Percentiles rank a stretch among this genome's conserved stretches.
Evolutionary conservation across 805 yeast species (phyloP).

Genomic region (Candida sphagnicola): DNA sequence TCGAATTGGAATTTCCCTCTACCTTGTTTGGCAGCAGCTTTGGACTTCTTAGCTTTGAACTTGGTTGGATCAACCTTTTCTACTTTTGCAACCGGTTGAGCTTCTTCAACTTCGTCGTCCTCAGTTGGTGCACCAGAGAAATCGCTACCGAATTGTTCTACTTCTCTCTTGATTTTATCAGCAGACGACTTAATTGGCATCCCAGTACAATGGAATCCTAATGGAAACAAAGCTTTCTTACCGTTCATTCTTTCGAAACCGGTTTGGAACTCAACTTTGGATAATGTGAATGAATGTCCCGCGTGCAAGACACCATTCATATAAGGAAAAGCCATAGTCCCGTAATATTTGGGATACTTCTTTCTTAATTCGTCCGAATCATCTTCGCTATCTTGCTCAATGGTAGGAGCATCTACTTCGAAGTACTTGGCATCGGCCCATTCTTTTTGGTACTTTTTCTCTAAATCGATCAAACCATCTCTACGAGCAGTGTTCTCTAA

Average conservation of each 20-base stretch:
- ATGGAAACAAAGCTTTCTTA: constrained; percentile 85
- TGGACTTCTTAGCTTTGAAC: constrained; percentile 88
- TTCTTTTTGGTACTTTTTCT: constrained; percentile 76
- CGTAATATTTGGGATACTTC: constrained; percentile 80
- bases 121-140: constrained; percentile 66
- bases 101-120: constrained; percentile 43
- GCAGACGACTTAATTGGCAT: constrained; percentile 97
- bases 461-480: constrained; percentile 86
- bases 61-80: constrained; percentile 64
- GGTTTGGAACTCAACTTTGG: constrained; percentile 86
- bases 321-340: constrained; percentile 97
- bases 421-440: constrained; percentile 88
- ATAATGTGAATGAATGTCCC: constrained; percentile 93
- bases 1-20: constrained; percentile 93
- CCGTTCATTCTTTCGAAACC: constrained; percentile 97
- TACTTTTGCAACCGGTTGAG: constrained; percentile 24
- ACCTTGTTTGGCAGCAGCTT: constrained; percentile 92
- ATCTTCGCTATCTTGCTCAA: constrained; percentile 50
- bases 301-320: constrained; percentile 99
- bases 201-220: constrained; percentile 99
- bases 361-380: constrained; percentile 67
- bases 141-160: constrained; percentile 84
- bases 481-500: constrained; percentile 81
- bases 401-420: constrained; percentile 83
- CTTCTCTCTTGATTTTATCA: constrained; percentile 89